Percentiles rank a stretch among this genome's conserved stretches.
Conservation (phyloP, 1,284 basidiomycete species). For the Phellinidium pouzarii region DNA sequence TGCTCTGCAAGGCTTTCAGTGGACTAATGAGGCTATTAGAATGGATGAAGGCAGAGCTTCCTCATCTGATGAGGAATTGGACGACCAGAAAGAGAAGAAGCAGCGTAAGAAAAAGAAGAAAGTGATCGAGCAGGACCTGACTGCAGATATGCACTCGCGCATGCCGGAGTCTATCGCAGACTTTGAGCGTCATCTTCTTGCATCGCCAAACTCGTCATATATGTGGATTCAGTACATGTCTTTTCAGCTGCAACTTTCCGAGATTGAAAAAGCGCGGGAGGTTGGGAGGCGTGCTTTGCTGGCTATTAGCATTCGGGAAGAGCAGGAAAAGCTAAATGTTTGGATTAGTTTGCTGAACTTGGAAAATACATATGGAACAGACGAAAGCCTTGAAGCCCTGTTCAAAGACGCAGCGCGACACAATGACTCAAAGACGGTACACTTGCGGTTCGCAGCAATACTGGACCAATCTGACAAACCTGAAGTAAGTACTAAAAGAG, state of each 20-base stretch:
- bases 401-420: constrained; percentile 89
- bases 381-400: constrained; percentile 66
- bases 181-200: constrained; percentile 89
- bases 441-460: constrained; percentile 80
- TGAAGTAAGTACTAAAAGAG: constrained; percentile 42
- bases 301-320: constrained; percentile 93
- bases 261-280: constrained; percentile 89
- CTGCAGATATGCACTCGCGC: constrained; percentile 78
- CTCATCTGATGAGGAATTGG: constrained; percentile 45
- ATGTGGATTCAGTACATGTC: constrained; percentile 99
- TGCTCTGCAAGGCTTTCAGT: constrained; percentile 55
- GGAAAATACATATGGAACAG: constrained; percentile 90
- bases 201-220: constrained; percentile 97
- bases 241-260: constrained; percentile 92
- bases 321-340: constrained; percentile 93
- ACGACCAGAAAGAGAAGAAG: constrained; percentile 39
- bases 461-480: constrained; percentile 78
- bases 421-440: constrained; percentile 90
- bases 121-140: constrained; percentile 74
- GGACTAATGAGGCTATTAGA: constrained; percentile 40
- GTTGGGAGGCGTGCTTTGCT: constrained; percentile 81
- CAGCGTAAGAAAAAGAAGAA: constrained; percentile 66
- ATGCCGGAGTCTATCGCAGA: constrained; percentile 89
- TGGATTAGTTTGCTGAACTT: constrained; percentile 97
- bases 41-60: constrained; percentile 32